Conservation (phyloP, 305 asterid species). For the Fraxinus platypoda region DNA sequence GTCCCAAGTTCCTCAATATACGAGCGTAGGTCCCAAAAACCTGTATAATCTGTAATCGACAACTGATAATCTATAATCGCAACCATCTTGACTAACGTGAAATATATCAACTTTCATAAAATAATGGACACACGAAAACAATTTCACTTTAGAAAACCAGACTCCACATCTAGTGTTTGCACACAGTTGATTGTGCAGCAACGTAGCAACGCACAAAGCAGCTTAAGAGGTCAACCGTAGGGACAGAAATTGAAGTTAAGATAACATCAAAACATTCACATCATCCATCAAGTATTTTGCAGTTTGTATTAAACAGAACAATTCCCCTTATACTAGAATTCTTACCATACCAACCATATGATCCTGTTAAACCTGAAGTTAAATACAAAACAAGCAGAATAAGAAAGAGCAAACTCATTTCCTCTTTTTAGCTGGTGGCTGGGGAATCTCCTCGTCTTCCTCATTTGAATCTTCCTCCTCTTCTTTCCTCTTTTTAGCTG, state of each 20-base stretch:
- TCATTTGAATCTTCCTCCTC: neutral
- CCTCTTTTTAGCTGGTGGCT: constrained; percentile 1
- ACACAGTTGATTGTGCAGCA: too few species aligned
- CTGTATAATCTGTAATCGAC: too few species aligned
- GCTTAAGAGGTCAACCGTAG: neutral
- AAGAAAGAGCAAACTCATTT: constrained; percentile 19
- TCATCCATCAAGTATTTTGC: neutral
- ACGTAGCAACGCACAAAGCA: neutral
- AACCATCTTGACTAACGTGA: too few species aligned
- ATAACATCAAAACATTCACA: neutral
- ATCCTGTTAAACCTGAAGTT: neutral
- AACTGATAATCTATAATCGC: too few species aligned
- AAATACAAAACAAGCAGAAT: neutral
- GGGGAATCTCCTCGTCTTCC: neutral
- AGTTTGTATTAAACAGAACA: neutral
- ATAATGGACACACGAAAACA: too few species aligned
- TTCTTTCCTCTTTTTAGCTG: constrained; percentile 23
- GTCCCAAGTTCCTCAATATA: too few species aligned
- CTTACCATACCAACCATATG: neutral
- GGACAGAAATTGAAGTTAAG: neutral
- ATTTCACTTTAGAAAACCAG: too few species aligned
- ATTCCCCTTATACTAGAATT: constrained; percentile 1
- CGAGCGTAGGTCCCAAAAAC: too few species aligned
- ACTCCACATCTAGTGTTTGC: too few species aligned
- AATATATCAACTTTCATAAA: too few species aligned